phyloP scores from a whole-genome alignment of 1,139 yeast genomes.

The Lodderomyces jiufengensis region DNA sequence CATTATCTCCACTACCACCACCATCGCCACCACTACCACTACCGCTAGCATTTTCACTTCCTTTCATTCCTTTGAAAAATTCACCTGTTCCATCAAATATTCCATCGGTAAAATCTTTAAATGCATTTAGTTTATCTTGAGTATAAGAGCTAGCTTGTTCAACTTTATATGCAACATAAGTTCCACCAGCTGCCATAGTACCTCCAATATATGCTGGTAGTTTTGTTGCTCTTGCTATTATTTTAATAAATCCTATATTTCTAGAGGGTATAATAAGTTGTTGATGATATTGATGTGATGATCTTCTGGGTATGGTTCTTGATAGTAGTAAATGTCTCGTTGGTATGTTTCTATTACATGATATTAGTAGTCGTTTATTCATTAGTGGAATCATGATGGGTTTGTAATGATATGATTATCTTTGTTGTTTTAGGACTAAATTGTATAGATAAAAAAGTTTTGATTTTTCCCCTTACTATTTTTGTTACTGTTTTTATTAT shows the following conservation, averaged over 20 bases:
- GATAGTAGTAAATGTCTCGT: no score
- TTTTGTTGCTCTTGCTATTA: constrained; percentile 41
- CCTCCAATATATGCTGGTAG: constrained; percentile 85
- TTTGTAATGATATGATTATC: no score
- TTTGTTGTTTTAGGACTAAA: no score
- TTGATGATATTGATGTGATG: no score
- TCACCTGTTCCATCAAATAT: constrained; percentile 44
- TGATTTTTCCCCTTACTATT: no score
- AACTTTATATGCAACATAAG: constrained; percentile 85
- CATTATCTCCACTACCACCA: constrained; percentile 19
- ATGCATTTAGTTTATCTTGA: constrained; percentile 56
- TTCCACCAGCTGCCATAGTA: constrained; percentile 90
- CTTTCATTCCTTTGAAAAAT: constrained; percentile 27
- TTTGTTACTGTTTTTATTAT: no score
- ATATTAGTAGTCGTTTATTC: no score
- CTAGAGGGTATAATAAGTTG: constrained; percentile 16
- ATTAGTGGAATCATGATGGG: no score
- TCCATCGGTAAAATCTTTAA: constrained; percentile 56
- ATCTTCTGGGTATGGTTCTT: no score
- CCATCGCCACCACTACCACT: constrained; percentile 11
- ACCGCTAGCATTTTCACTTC: constrained; percentile 12
- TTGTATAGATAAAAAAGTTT: no score
- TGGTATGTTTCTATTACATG: no score
- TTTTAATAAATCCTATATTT: constrained; percentile 48
- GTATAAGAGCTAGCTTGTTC: constrained; percentile 80